Evolutionary conservation across 2,329 filamentous ascomycete genomes (phyloP).

Genomic region (Aspergillus neoniger): DNA sequence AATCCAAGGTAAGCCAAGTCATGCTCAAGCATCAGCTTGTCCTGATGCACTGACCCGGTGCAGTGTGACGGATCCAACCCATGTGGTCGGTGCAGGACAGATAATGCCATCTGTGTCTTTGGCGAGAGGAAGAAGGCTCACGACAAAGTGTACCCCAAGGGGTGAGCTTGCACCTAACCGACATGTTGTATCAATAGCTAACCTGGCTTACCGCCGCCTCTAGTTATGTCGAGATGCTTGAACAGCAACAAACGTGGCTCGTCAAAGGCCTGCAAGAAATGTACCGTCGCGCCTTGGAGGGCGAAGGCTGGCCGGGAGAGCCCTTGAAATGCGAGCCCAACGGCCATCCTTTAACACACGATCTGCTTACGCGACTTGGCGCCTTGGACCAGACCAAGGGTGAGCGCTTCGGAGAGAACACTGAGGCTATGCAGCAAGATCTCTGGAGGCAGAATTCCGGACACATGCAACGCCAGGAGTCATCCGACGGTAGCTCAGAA

Average conservation of each 20-base stretch:
- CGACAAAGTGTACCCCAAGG: conserved; percentile 69
- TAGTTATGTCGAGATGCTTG: conserved; percentile 67
- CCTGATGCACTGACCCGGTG: conserved; percentile 28
- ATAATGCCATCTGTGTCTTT: conserved; percentile 67
- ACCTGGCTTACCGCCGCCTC: not conserved
- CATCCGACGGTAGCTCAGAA: conserved; percentile 60
- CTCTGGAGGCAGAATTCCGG: conserved; percentile 56
- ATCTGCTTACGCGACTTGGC: conserved; percentile 62
- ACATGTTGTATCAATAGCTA: conserved; percentile 7
- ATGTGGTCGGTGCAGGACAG: conserved; percentile 63
- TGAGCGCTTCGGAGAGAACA: conserved; percentile 61
- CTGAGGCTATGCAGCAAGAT: conserved; percentile 56
- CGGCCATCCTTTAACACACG: conserved; percentile 63
- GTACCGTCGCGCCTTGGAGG: conserved; percentile 55
- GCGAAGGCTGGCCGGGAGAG: conserved; percentile 59
- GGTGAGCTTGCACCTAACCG: conserved; percentile 47
- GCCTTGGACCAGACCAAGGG: conserved; percentile 57
- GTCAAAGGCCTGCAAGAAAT: conserved; percentile 63
- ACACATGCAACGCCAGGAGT: conserved; percentile 55
- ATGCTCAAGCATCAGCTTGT: conserved; percentile 16
- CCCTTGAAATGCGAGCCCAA: conserved; percentile 53
- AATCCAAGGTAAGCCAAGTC: conserved; percentile 58
- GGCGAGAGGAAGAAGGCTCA: conserved; percentile 67
- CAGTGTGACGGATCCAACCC: conserved; percentile 63
- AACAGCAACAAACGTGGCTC: conserved; percentile 65